Evolutionary conservation across 169 alveolate genomes (phyloP), one percentile per base, ranked within the genome.

Genomic region (Perkinsus chesapeaki): DNA sequence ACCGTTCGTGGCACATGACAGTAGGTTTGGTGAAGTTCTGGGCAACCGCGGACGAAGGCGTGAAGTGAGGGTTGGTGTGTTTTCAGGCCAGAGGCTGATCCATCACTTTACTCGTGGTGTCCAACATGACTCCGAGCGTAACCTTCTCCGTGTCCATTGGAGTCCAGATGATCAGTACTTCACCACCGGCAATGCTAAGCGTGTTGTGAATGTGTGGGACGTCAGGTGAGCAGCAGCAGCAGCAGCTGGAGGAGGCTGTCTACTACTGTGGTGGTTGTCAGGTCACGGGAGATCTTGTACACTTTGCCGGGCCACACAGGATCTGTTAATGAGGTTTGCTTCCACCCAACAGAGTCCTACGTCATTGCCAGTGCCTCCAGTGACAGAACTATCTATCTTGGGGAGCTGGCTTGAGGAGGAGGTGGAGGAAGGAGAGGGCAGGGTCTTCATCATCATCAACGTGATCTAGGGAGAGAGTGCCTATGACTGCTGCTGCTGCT

Each of bases 231-330:
- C n/a, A n/a, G n/a, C n/a, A n/a, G n/a, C n/a, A n/a, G n/a, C n/a
- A n/a, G n/a, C n/a, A n/a, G n/a, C n/a, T n/a, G 31, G 82, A 7
- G 36, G 3, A 16, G 31, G 12, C 82, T 60, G 3, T 16, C 37
- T 60, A 0, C 27, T 23, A 60, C n/a, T n/a, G n/a, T n/a, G n/a
- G n/a, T n/a, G n/a, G n/a, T n/a, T n/a, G 12, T 1, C 23, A 60
- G 82, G 82, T 60, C 82, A 20, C 82, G 82, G 0, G 94, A 93
- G 94, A 91, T 96, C 37, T 93, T 95, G 91, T 96, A 95, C 73
- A 93, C 95, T 90, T 39, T 96, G 73, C 97, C 97, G 0, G 97
- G 97, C 20, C 97, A 96, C 91, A 90, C 91, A 37, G 97, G 97
- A 20, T 95, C 97, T 0, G 97, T 96, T 38, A 96, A 96, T 92